Base-by-base conservation (phyloP, 2,329 filamentous ascomycete genomes). In the Aspergillus aculeatus region DNA sequence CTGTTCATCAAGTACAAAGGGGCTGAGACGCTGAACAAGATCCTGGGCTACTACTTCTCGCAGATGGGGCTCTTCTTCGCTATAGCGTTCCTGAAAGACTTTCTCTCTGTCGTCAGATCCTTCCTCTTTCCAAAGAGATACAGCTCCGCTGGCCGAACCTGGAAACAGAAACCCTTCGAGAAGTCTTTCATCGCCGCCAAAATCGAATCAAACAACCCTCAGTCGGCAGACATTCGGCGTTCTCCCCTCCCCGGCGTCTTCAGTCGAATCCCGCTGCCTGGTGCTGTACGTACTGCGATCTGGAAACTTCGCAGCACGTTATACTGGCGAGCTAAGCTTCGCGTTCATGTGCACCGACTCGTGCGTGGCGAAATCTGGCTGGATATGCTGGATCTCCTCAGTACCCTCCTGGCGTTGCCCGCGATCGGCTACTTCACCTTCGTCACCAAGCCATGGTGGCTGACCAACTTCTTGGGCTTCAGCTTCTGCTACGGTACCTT, bases 1-100 rank as follows among this genome's bases (percentile, higher is more conserved):
- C 88, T 93, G 68, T 81, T 96, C 61, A 92, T 98, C 71, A 92
- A 96, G 73, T 95, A 89, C 84, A 84, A 97, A 57, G 82, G 94
- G 65, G 91, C 92, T 0, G 82, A 87, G 11, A 80, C 96, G 23
- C 78, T 98, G 69, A 97, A 94, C 79, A 90, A 89, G 75, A 84
- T 96, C 44, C 79, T 98, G 23, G 88, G 90, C 44, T 86, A 84
- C 70, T 97, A 98, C 79, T 93, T 96, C 77, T 90, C 90, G 3
- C 75, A 86, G 59, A 86, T 94, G 71, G 91, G 91, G 0, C 76
- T 96, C n/a, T 88, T 90, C 62, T 91, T 91, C 62, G 82, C 95
- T 16, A 82, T 87, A 9, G 87, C 86, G 48, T 82, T 96, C 24
- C 77, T 92, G 50, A 88, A 87, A n/a, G 92, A 97, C 70, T 75